phyloP scores from a whole-genome alignment of 2,329 filamentous ascomycete species.

The Epicoccum sorghinum region DNA sequence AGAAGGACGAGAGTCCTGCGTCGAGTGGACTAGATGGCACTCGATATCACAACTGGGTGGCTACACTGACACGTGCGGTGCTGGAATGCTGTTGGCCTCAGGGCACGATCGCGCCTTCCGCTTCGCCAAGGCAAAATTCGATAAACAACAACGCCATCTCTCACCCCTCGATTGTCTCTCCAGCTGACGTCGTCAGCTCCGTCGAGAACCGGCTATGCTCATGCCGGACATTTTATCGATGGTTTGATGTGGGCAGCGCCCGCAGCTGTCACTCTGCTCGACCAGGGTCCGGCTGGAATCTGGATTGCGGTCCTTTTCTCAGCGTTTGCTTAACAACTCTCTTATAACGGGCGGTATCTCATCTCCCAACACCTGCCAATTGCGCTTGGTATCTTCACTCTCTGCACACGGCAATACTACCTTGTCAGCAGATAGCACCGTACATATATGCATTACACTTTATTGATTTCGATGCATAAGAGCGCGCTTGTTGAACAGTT shows the following conservation, averaged over 20 bases:
- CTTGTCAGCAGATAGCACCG: slow-evolving; percentile 4
- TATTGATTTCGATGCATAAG: background rate
- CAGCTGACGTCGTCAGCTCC: slow-evolving; percentile 14
- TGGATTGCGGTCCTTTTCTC: slow-evolving; percentile 8
- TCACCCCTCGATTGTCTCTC: slow-evolving; percentile 12
- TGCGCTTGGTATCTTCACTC: slow-evolving; percentile 2
- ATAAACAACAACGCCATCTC: slow-evolving; percentile 16
- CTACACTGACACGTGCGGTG: slow-evolving; percentile 5
- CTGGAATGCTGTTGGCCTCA: slow-evolving; percentile 12
- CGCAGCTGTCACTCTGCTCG: slow-evolving; percentile 10
- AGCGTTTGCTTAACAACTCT: background rate
- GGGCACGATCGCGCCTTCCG: slow-evolving; percentile 4
- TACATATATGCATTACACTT: background rate
- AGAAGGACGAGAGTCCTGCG: background rate
- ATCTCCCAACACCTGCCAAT: slow-evolving; percentile 13
- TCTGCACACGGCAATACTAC: slow-evolving; percentile 5
- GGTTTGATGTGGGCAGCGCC: background rate
- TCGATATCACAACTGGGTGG: slow-evolving; percentile 1
- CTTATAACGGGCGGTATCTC: slow-evolving; percentile 9
- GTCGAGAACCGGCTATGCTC: slow-evolving; percentile 2
- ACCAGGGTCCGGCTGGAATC: slow-evolving; percentile 2
- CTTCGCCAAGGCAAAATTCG: slow-evolving; percentile 16
- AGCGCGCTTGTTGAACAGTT: background rate
- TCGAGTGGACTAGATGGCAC: background rate
- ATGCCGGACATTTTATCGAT: slow-evolving; percentile 7